phyloP scores from a whole-genome alignment of 352 stramenopile genomes.

The Phytophthora ohioensis region DNA sequence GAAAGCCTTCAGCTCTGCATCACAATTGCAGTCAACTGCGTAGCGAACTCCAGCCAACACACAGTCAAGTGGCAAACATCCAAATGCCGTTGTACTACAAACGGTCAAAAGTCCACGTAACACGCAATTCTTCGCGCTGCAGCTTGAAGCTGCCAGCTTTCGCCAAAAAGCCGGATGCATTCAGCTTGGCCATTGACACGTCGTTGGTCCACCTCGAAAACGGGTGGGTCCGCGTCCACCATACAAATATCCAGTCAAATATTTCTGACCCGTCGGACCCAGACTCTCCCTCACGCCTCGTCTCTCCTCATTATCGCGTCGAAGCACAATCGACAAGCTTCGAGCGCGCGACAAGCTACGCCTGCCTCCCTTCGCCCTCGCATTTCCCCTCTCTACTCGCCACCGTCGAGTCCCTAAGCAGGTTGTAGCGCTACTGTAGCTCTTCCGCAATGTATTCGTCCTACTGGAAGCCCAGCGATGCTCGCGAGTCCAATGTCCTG shows the following conservation, averaged over 20 bases:
- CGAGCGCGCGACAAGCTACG: constrained; percentile 21
- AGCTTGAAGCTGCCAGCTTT: constrained; percentile 3
- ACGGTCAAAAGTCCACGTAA: not conserved
- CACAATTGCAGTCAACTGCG: not conserved
- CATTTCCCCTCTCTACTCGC: constrained; percentile 49
- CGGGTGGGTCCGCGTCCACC: not conserved
- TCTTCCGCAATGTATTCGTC: constrained; percentile 81
- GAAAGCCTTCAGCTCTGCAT: not conserved
- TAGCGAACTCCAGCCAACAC: not conserved
- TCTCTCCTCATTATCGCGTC: constrained; percentile 33
- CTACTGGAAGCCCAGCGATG: constrained; percentile 83
- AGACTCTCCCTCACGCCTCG: constrained; percentile 27
- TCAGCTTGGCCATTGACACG: constrained; percentile 8
- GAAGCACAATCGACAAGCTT: constrained; percentile 27
- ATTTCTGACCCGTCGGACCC: constrained; percentile 7
- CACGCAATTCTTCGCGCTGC: constrained; percentile 3
- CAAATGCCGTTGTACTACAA: not conserved
- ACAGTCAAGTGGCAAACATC: not conserved
- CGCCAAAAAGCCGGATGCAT: constrained; percentile 29
- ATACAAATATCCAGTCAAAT: constrained; percentile 20
- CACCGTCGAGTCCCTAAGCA: constrained; percentile 25
- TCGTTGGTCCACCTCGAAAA: constrained; percentile 30
- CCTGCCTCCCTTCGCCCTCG: not conserved
- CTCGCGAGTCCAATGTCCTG: constrained; percentile 73
- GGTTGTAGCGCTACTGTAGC: not conserved